A percentile compares a stretch with the other conserved stretches of the same genome.
Evolutionary conservation across 2,329 filamentous ascomycete genomes (phyloP).

Genomic region (Talaromyces funiculosus): DNA sequence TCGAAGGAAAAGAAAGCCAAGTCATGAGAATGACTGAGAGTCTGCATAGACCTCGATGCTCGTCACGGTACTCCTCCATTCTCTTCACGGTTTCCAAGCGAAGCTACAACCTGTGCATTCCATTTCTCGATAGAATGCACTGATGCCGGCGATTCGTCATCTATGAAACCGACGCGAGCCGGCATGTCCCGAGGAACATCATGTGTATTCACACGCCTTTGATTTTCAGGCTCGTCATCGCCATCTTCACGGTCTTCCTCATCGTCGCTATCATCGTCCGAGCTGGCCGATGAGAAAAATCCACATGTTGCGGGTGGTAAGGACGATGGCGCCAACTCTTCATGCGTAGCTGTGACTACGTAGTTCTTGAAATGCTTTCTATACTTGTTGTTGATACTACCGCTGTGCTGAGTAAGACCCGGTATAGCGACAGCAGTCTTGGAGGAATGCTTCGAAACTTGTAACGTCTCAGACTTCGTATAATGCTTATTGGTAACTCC

Average conservation of each 20-base stretch:
- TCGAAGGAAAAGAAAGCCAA: neutral
- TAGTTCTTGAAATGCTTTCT: neutral
- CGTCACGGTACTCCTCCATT: neutral
- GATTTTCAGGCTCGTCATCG: neutral
- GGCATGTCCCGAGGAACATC: neutral
- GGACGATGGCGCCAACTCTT: constrained; percentile 24
- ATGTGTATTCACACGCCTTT: neutral
- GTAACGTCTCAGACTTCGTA: neutral
- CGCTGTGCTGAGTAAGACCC: neutral
- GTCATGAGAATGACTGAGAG: neutral
- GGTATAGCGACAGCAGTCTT: neutral
- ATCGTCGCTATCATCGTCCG: neutral
- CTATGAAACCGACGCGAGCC: neutral
- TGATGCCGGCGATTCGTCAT: neutral
- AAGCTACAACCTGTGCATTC: constrained; percentile 7
- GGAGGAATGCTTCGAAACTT: neutral
- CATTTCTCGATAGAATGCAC: constrained; percentile 8
- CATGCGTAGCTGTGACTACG: constrained; percentile 16
- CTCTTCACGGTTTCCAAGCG: neutral
- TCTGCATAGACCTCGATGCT: neutral
- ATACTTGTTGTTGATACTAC: constrained; percentile 12
- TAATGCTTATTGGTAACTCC: neutral
- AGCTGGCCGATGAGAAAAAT: constrained; percentile 18
- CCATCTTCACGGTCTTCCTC: neutral
- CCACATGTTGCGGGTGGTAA: constrained; percentile 27